Base-by-base conservation (phyloP, 805 yeast species). In the Metschnikowia aberdeeniae region DNA sequence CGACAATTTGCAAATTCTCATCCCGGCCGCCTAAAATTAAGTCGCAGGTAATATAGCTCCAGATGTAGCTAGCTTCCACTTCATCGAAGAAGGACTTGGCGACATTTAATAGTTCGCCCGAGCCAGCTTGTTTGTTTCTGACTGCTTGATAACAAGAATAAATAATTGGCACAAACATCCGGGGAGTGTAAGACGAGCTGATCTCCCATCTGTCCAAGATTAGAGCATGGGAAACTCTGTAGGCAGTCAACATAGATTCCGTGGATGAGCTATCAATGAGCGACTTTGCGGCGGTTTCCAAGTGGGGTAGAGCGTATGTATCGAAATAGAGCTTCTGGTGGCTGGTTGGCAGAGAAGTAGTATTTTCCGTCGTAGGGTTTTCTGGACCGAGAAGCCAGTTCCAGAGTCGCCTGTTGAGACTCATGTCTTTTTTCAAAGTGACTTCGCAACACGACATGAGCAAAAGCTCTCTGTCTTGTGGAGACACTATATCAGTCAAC, bases 121-220 rank as follows among this genome's bases (percentile, higher is more conserved):
- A 19, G 5, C 26, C 24, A 2, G 31, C 19, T 2, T 28, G 19
- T 6, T 35, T 33, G 3, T n/a, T 27, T 3, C 7, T 31, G 13
- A 44, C 28, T 1, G 47, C 41, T 6, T 11, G 8, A 36, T 69
- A 70, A 2, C 83, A 74, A 4, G 80, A 69, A 43, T 64, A 53
- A 40, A 93, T 62, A 3, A 87, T 69, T 0, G 95, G 92, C 0
- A 79, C 64, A 36, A 93, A 77, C 6, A 90, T 62, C 22, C 69
- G 64, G 0, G 96, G 95, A 0, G 89, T 80, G 1, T 92, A 68
- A 11, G 76, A 61, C 9, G 82, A 80, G 10, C 97, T 95, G 34
- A 93, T 82, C 63, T 93, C 99, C 98, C 98, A 93, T 50, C 89
- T 79, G 59, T 93, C 98, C 82, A 90, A 78, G 3, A 90, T 72